Base-by-base conservation (phyloP, 2,329 filamentous ascomycete genomes). In the Thelonectria blattea region DNA sequence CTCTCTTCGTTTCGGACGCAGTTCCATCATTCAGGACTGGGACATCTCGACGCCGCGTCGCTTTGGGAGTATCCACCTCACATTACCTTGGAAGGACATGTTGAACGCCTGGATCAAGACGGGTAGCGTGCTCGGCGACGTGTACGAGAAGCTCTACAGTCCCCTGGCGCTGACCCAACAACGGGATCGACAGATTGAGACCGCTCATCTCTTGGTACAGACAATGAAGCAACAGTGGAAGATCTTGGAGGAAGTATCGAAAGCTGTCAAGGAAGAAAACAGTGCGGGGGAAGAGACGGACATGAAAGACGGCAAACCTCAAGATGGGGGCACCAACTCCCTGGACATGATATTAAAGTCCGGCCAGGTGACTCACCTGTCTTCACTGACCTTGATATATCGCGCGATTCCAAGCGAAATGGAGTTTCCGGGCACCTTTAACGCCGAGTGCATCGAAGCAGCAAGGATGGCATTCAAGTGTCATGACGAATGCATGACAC, bases 101-200 rank as follows among this genome's bases (percentile, higher is more conserved):
- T 32, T 56, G 30, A 56, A 56, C 42, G 52, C 43, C 1, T 56
- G 52, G 52, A 56, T 56, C 20, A 48, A 49, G 52, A 56, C 52
- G 15, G 52, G 52, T 5, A 56, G 52, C 30, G 52, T 56, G 5
- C 45, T 56, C 2, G 52, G 52, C 17, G 52, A 56, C 9, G 32
- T 49, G 5, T 56, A 56, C 30, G 52, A 56, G 45, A 49, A 56
- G n/a, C 43, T 56, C 2, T 56, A 56, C 45, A 56, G 52, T 20
- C 52, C 52, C 10, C 5, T 11, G 15, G 52, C 52, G 5, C 39
- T 41, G 45, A 48, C 45, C 18, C 52, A 18, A 9, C 18, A 20
- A 15, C 43, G 32, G 27, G 45, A 43, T 9, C 20, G 50, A 20
- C 53, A 56, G 12, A 17, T 50, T 24, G 42, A 50, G 22, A 56